These are phyloP conservation scores for Claviceps spartinae DNA, from an alignment of 2,329 filamentous ascomycete genomes.

Conservation along the genomic window DNA sequence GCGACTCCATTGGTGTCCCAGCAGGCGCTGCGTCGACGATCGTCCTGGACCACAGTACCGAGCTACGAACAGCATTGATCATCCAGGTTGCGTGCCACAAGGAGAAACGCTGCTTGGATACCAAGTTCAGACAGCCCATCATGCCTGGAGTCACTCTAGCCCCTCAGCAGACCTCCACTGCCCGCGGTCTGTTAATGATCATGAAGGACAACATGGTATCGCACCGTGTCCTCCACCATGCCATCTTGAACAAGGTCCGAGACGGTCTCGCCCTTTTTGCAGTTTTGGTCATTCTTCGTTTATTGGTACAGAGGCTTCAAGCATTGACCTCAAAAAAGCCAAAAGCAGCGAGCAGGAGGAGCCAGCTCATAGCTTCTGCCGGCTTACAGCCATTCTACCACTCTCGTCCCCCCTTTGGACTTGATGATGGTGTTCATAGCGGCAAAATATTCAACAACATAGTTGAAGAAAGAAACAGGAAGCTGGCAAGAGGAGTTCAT, in stretches of 20 bases:
- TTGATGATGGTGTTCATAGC: conserved; percentile 14
- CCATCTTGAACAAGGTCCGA: conserved; percentile 16
- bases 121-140: conserved; percentile 3
- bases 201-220: conserved; percentile 18
- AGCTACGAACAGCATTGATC: not conserved
- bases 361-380: conserved; percentile 6
- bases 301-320: conserved; percentile 14
- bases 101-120: too few species aligned
- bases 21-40: not conserved
- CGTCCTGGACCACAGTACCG: not conserved
- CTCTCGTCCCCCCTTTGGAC: conserved; percentile 12
- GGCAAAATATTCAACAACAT: not conserved
- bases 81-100: too few species aligned
- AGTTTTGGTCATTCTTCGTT: conserved; percentile 21
- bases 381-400: not conserved
- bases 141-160: conserved; percentile 20
- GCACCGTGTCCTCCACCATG: conserved; percentile 7
- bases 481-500: not conserved
- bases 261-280: conserved; percentile 21
- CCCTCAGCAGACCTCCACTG: conserved; percentile 18
- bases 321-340: not conserved
- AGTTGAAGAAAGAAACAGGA: conserved; percentile 1
- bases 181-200: conserved; percentile 13
- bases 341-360: conserved; percentile 1
- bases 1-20: not conserved